These are phyloP conservation scores for Calonectria hongkongensis DNA, from an alignment of 2,329 filamentous ascomycete species.

Conservation along the genomic window DNA sequence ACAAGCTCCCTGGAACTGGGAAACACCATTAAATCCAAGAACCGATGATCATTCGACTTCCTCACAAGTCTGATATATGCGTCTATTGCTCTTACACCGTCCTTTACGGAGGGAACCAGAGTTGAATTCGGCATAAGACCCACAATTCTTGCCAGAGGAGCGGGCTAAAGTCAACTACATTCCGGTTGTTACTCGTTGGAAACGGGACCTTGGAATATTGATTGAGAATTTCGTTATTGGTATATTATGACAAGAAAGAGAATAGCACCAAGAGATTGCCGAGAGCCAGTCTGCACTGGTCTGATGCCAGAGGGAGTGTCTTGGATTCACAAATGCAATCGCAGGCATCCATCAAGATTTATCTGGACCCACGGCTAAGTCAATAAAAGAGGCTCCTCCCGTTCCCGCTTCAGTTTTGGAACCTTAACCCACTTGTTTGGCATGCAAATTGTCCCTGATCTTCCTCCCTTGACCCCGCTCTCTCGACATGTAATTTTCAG, in stretches of 20 bases:
- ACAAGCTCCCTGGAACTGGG: neutral
- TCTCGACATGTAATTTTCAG: neutral
- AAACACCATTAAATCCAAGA: neutral
- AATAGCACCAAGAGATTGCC: no score
- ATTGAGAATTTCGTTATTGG: neutral
- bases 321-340: neutral
- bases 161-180: constrained; percentile 20
- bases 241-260: neutral
- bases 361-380: constrained; percentile 4
- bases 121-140: constrained; percentile 13
- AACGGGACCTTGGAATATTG: neutral
- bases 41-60: no score
- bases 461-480: constrained; percentile 12
- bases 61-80: neutral
- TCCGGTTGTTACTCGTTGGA: constrained; percentile 7
- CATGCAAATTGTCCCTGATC: constrained; percentile 1
- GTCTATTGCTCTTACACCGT: neutral
- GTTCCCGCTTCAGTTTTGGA: constrained; percentile 24
- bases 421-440: constrained; percentile 3
- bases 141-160: constrained; percentile 18
- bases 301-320: neutral
- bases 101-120: constrained; percentile 7
- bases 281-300: no score
- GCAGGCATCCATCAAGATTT: neutral
- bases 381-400: constrained; percentile 14